Evolutionary conservation across 352 stramenopile species (phyloP), one percentile per base, ranked within the genome.

Genomic region (Globisporangium megalacanthum): DNA sequence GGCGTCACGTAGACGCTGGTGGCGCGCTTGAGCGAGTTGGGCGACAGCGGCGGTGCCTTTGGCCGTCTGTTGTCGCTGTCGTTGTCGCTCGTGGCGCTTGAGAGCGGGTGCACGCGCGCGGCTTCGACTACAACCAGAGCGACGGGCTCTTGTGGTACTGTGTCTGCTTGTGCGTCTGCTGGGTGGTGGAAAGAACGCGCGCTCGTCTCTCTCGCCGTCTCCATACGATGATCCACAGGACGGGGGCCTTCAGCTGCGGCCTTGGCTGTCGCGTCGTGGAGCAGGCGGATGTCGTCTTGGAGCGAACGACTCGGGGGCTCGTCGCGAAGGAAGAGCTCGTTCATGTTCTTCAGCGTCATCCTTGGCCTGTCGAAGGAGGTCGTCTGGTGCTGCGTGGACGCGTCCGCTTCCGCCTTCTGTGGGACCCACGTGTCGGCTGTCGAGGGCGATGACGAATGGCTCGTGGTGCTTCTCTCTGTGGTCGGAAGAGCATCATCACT

Each of bases 1-100:
- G 64, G 56, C 4, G 55, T 57, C 15, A 65, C 37, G 19, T 70
- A 77, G 31, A 80, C 45, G 14, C 69, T 83, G 47, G 69, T 74
- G 9, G 68, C 70, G 22, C 73, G 68, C 53, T 78, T 83, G 49
- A 79, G 69, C 0, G 73, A 54, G 22, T 58, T 64, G 15, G 58
- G 58, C 3, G 73, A 33, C 52, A 83, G 11, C 39, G 73, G 44
- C 53, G 72, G 20, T 63, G 62, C 35, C 44, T 45, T 47, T 50
- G 56, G 13, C 31, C 31, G 49, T 33, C 60, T 29, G 36, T 29
- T 33, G 19, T 62, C 54, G 61, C 65, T 56, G 59, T 33, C 41
- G 61, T 25, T 54, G 1, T 44, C 39, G 10, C 58, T 25, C 4
- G 66, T n/a, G 22, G 25, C 48, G 20, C 14, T 42, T 7, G 66